These are phyloP conservation scores for Fusarium sp. DNA, from an alignment of 2,329 filamentous ascomycete genomes.

Conservation along the genomic window DNA sequence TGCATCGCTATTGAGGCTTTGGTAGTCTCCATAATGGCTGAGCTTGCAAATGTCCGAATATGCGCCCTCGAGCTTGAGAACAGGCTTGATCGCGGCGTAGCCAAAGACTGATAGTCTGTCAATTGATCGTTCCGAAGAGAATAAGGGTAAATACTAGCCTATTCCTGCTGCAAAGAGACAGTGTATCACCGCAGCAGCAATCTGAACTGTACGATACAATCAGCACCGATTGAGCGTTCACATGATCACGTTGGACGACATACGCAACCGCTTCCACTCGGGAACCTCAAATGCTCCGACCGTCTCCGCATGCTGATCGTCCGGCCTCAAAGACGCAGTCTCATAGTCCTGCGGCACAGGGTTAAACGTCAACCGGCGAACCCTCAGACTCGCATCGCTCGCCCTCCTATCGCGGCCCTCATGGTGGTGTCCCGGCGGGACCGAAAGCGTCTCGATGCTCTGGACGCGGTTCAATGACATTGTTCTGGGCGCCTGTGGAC, in stretches of 20 bases:
- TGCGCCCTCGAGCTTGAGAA: conserved; percentile 75
- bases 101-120: conserved; percentile 67
- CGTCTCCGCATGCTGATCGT: conserved; percentile 51
- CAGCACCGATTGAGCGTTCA: conserved; percentile 1
- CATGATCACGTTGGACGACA: conserved; percentile 35
- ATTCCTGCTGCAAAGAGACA: conserved; percentile 80
- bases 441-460: conserved; percentile 60
- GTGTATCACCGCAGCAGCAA: conserved; percentile 43
- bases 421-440: conserved; percentile 43
- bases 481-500: background rate
- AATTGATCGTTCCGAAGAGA: background rate
- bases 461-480: conserved; percentile 63
- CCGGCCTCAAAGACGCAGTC: conserved; percentile 51
- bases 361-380: conserved; percentile 62
- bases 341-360: conserved; percentile 62
- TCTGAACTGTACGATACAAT: conserved; percentile 40
- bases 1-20: conserved; percentile 1
- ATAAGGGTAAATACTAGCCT: conserved; percentile 4
- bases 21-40: conserved; percentile 12
- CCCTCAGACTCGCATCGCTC: conserved; percentile 57
- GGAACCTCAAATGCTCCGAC: conserved; percentile 63
- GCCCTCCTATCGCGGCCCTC: conserved; percentile 46
- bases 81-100: conserved; percentile 83
- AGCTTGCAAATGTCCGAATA: conserved; percentile 68
- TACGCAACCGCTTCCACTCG: conserved; percentile 61